phyloP scores from a whole-genome alignment of 2,329 filamentous ascomycete genomes.

The Sclerotinia glacialis region DNA sequence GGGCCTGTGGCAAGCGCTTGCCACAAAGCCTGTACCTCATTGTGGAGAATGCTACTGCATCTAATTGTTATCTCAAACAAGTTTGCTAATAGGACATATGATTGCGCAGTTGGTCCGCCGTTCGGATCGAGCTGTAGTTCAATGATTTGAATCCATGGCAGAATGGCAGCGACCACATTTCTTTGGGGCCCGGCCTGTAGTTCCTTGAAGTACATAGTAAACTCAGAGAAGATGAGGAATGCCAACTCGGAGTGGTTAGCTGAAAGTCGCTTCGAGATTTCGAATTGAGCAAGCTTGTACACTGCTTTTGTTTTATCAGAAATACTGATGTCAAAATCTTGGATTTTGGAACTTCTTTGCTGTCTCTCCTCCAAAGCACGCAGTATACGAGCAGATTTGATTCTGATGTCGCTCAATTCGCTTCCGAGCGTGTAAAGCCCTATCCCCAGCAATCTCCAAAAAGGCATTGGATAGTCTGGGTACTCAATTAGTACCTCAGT shows the following conservation, averaged over 20 bases:
- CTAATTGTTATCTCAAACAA: constrained; percentile 95
- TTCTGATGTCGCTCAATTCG: constrained; percentile 82
- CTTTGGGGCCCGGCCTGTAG: constrained; percentile 78
- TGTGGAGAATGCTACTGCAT: constrained; percentile 82
- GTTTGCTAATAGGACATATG: constrained; percentile 93
- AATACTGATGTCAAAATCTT: constrained; percentile 97
- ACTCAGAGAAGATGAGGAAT: constrained; percentile 94
- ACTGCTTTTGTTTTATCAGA: constrained; percentile 98
- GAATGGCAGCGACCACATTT: constrained; percentile 88
- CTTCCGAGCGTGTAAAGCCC: constrained; percentile 92
- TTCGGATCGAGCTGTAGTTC: constrained; percentile 90
- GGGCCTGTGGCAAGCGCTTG: constrained; percentile 92
- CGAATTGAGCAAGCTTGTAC: constrained; percentile 95
- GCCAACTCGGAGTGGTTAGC: constrained; percentile 86
- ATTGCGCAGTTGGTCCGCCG: constrained; percentile 83
- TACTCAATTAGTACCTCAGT: constrained; percentile 82
- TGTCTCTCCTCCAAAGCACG: constrained; percentile 80
- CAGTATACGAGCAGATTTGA: constrained; percentile 80
- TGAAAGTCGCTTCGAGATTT: constrained; percentile 86
- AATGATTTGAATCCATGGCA: constrained; percentile 95
- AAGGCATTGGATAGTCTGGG: constrained; percentile 76
- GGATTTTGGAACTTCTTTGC: constrained; percentile 81
- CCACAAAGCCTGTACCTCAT: constrained; percentile 97
- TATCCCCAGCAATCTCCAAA: constrained; percentile 86
- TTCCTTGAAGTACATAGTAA: constrained; percentile 88